These are phyloP conservation scores for Thielaviopsis euricoi DNA, from an alignment of 2,329 filamentous ascomycete genomes.

Conservation along the genomic window DNA sequence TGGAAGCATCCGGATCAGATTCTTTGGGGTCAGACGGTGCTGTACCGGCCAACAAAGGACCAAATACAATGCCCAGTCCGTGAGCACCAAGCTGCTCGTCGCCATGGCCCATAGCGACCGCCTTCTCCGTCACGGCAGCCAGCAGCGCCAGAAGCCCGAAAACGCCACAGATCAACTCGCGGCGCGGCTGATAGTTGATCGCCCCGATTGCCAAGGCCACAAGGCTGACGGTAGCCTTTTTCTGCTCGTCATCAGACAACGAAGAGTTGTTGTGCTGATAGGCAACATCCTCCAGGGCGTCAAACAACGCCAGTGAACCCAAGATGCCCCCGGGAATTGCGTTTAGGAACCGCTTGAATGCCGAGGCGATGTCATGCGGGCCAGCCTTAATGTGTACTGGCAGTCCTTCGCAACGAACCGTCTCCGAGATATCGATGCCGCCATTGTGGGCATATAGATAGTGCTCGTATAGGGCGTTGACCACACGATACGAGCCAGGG, in stretches of 20 bases:
- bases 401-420: constrained; percentile 40
- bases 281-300: constrained; percentile 32
- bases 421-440: constrained; percentile 23
- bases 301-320: constrained; percentile 43
- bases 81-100: constrained; percentile 27
- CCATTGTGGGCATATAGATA: constrained; percentile 27
- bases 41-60: constrained; percentile 40
- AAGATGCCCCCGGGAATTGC: constrained; percentile 50
- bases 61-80: constrained; percentile 55
- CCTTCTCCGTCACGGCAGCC: constrained; percentile 38
- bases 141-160: constrained; percentile 48
- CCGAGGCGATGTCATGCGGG: constrained; percentile 48
- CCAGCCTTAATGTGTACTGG: constrained; percentile 42
- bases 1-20: neutral
- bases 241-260: constrained; percentile 36
- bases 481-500: constrained; percentile 38
- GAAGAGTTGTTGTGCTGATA: constrained; percentile 25
- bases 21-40: neutral
- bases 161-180: constrained; percentile 49
- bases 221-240: constrained; percentile 42
- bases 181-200: constrained; percentile 40
- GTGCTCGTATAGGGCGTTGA: constrained; percentile 46
- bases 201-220: constrained; percentile 47
- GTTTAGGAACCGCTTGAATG: constrained; percentile 49
- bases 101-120: constrained; percentile 17